Evolutionary conservation across 2,329 filamentous ascomycete species (phyloP).

Genomic region (Ceratocystiopsis minuta): DNA sequence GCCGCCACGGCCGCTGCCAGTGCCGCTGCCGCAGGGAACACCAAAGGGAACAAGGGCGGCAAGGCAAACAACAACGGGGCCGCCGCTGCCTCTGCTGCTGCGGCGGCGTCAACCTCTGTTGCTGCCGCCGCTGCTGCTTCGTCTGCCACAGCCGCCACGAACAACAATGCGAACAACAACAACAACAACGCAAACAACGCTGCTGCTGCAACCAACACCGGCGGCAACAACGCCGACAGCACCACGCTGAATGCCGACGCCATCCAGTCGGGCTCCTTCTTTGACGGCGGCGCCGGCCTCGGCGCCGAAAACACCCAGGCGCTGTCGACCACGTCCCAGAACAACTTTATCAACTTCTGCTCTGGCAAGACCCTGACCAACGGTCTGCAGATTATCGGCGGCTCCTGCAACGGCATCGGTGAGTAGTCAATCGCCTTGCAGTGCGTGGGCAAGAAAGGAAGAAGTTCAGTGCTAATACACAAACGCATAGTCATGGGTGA

Average conservation of each 20-base stretch:
- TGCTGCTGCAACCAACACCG: conserved; percentile 26
- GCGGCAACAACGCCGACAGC: conserved; percentile 18
- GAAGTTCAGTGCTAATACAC: too few relatives aligned
- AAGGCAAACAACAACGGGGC: not conserved
- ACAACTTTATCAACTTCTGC: conserved; percentile 49
- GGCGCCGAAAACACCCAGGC: conserved; percentile 16
- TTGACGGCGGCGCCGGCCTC: conserved; percentile 16
- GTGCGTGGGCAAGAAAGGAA: too few relatives aligned
- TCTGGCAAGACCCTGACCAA: conserved; percentile 36
- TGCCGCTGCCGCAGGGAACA: not conserved
- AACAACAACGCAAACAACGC: conserved; percentile 8
- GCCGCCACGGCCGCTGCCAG: not conserved
- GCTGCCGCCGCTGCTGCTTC: not conserved
- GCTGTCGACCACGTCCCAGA: conserved; percentile 13
- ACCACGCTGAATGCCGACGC: conserved; percentile 12
- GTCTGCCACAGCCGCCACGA: not conserved
- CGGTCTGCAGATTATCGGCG: conserved; percentile 35
- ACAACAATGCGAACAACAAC: not conserved
- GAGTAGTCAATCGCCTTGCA: too few relatives aligned
- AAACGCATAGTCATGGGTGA: conserved; percentile 32
- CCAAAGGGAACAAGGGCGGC: not conserved
- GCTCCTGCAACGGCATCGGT: conserved; percentile 47
- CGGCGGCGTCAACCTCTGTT: not conserved
- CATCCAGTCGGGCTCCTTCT: conserved; percentile 18
- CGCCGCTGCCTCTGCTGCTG: not conserved